Evolutionary conservation across 2,329 filamentous ascomycete species (phyloP).

Genomic region (Arthrobotrys megalospora): DNA sequence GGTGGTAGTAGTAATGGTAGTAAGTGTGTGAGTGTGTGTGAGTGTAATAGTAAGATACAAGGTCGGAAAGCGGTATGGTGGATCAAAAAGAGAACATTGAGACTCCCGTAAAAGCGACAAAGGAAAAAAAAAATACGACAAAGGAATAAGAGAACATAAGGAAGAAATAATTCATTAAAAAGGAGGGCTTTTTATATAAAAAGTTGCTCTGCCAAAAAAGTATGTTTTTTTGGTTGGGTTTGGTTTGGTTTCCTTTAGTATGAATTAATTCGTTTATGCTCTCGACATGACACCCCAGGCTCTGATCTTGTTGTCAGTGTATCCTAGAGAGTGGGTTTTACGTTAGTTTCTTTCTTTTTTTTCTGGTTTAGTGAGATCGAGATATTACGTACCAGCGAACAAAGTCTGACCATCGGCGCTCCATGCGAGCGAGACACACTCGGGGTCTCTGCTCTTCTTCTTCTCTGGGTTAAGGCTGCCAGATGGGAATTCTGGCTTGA

Average conservation of each 20-base stretch:
- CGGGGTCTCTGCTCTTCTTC: slow-evolving; percentile 98
- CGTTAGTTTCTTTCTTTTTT: not conserved
- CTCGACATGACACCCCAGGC: slow-evolving; percentile 98
- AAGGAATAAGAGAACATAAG: slow-evolving; percentile 18
- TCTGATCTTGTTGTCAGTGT: slow-evolving; percentile 99
- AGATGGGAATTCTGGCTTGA: slow-evolving; percentile 97
- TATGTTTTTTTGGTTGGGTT: slow-evolving; percentile 65
- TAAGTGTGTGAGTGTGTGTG: too few species aligned
- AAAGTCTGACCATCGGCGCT: slow-evolving; percentile 98
- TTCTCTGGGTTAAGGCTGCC: slow-evolving; percentile 73
- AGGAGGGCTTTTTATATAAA: slow-evolving; percentile 32
- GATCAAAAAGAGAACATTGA: slow-evolving; percentile 51
- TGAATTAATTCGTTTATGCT: slow-evolving; percentile 73
- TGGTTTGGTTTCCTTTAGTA: slow-evolving; percentile 53
- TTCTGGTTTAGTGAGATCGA: not conserved
- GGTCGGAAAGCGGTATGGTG: slow-evolving; percentile 33
- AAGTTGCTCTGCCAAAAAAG: slow-evolving; percentile 60
- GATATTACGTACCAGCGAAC: slow-evolving; percentile 79
- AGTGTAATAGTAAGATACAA: slow-evolving; percentile 52
- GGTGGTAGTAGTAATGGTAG: slow-evolving; percentile 8
- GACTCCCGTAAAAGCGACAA: slow-evolving; percentile 58
- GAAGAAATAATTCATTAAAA: slow-evolving; percentile 49
- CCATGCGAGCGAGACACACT: slow-evolving; percentile 98
- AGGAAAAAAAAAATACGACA: slow-evolving; percentile 17
- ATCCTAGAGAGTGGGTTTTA: slow-evolving; percentile 68